A percentile compares a stretch with the other conserved stretches of the same genome.
Conservation (phyloP, 2,329 filamentous ascomycete species). For the Mariannaea elegans region DNA sequence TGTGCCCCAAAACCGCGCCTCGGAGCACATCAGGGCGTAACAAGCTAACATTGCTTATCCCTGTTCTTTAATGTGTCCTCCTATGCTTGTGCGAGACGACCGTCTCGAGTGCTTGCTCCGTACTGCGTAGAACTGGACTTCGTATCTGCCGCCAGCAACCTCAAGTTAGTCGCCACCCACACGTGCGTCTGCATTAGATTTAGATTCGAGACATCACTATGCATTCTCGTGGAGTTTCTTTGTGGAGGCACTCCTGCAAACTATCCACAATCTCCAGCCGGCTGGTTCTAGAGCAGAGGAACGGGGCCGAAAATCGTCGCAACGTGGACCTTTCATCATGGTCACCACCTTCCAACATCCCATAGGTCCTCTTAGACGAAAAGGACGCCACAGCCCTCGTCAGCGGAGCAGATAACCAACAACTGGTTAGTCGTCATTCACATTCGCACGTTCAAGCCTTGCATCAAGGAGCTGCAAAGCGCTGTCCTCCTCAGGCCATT, state of each 20-base stretch:
- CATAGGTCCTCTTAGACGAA: neutral
- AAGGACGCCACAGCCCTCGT: constrained; percentile 7
- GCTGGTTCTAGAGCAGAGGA: constrained; percentile 14
- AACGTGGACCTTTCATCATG: constrained; percentile 7
- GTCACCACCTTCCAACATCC: neutral
- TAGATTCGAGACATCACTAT: constrained; percentile 13
- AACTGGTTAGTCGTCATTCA: neutral
- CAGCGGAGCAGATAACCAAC: constrained; percentile 9
- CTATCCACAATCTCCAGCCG: neutral
- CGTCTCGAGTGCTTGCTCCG: too few relatives aligned
- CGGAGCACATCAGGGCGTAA: neutral
- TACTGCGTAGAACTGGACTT: neutral
- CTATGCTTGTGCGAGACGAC: neutral
- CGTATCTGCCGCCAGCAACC: neutral
- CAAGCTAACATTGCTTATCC: neutral
- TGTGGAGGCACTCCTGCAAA: neutral
- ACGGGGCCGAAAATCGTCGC: constrained; percentile 1
- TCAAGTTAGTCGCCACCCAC: neutral
- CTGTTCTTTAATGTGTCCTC: neutral
- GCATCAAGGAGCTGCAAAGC: constrained; percentile 3
- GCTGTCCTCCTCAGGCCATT: neutral
- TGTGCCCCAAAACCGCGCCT: constrained; percentile 1
- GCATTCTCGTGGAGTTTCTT: neutral
- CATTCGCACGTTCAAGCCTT: neutral
- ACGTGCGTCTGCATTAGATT: constrained; percentile 7